Percentiles rank a stretch among this genome's conserved stretches.
Conservation (phyloP, 2,329 filamentous ascomycete species). For the Triangularia verruculosa region DNA sequence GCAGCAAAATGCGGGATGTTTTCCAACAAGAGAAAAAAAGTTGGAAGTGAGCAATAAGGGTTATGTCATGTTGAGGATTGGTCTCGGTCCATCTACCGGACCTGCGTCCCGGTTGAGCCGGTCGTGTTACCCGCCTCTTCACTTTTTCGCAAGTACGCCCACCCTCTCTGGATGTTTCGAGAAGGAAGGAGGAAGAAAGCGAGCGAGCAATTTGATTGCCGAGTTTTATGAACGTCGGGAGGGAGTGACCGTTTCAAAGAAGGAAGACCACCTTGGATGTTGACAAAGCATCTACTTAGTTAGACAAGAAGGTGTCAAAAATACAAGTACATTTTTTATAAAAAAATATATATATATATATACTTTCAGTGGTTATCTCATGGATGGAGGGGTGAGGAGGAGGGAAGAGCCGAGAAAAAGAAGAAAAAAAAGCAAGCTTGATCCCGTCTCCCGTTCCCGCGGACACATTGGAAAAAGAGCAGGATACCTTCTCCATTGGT, state of each 20-base stretch:
- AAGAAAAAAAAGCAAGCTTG: neutral
- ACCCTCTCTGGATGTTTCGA: too few species aligned
- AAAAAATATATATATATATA: neutral
- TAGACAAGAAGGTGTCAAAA: neutral
- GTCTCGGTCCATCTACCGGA: neutral
- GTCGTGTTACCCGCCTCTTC: neutral
- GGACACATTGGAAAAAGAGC: neutral
- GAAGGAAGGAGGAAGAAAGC: too few species aligned
- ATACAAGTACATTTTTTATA: too few species aligned
- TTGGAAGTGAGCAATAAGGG: neutral
- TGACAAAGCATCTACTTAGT: neutral
- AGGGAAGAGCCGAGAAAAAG: neutral
- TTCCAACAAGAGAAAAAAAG: neutral
- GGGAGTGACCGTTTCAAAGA: too few species aligned
- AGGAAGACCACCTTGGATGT: too few species aligned
- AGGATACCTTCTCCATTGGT: too few species aligned
- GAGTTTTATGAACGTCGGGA: neutral
- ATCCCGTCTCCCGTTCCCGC: neutral
- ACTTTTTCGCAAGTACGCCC: neutral
- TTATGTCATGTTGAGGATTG: neutral
- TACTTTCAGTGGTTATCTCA: neutral
- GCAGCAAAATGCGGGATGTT: neutral
- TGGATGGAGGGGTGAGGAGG: neutral
- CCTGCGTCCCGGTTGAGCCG: neutral
- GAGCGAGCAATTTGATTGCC: neutral